Percentiles rank a stretch among this genome's conserved stretches.
Conservation (phyloP, 2,329 filamentous ascomycete species). For the Pyrenochaeta sp. region DNA sequence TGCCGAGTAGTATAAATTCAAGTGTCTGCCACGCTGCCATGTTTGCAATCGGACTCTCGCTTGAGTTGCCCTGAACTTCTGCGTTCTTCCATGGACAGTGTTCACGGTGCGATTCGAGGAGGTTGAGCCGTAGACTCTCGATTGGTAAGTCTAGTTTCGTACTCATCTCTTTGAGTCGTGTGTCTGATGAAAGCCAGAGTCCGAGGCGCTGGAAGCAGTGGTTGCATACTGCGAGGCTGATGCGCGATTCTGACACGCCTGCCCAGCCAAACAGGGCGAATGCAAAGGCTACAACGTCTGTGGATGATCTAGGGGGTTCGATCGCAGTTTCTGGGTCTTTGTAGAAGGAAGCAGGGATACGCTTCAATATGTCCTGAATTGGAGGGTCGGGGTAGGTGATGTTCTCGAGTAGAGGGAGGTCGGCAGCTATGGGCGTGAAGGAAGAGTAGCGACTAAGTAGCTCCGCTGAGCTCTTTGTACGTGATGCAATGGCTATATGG, state of each 20-base stretch:
- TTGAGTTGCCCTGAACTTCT: constrained; percentile 40
- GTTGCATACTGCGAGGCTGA: constrained; percentile 79
- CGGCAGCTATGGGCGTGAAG: constrained; percentile 42
- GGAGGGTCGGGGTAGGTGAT: constrained; percentile 42
- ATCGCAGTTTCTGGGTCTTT: constrained; percentile 18
- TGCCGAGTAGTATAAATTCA: constrained; percentile 42
- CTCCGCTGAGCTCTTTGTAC: constrained; percentile 48
- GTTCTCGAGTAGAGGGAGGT: constrained; percentile 45
- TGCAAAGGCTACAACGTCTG: constrained; percentile 38
- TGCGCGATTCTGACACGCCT: constrained; percentile 66
- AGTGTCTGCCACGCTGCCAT: constrained; percentile 49
- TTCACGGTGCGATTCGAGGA: constrained; percentile 50
- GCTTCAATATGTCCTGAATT: constrained; percentile 34
- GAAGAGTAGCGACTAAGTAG: constrained; percentile 53
- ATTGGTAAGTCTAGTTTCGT: constrained; percentile 41
- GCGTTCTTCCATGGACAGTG: constrained; percentile 54
- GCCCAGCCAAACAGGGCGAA: constrained; percentile 59
- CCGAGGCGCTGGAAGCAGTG: constrained; percentile 89
- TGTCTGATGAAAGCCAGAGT: constrained; percentile 81
- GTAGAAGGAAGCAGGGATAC: constrained; percentile 36
- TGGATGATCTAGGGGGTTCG: constrained; percentile 24
- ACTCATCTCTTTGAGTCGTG: constrained; percentile 44
- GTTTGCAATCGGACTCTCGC: constrained; percentile 39
- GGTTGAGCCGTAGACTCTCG: constrained; percentile 43
- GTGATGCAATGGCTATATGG: constrained; percentile 58